Conservation (phyloP, 176 grass and related monocot genomes). For the Triticum monococcum region DNA sequence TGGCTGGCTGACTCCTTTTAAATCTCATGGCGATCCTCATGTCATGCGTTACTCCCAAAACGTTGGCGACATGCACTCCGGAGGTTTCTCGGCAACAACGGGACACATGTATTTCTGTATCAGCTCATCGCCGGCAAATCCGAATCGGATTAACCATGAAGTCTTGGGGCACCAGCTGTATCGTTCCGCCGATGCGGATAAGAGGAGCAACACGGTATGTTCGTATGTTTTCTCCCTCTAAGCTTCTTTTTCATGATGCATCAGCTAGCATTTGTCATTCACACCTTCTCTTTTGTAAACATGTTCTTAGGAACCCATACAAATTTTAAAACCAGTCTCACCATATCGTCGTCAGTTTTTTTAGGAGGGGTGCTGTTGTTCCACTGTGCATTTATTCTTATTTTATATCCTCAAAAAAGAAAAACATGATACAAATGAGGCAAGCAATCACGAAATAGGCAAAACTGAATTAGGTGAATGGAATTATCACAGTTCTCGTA, state of each 20-base stretch:
- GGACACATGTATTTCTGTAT: neutral
- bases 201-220: conserved; percentile 29
- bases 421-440: too few species aligned
- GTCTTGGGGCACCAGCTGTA: conserved; percentile 23
- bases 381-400: too few species aligned
- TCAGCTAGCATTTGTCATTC: neutral
- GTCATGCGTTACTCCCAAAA: neutral
- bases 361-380: too few species aligned
- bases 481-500: too few species aligned
- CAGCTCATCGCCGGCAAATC: neutral
- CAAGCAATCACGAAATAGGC: too few species aligned
- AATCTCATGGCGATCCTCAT: conserved; percentile 14
- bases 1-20: neutral
- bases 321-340: too few species aligned
- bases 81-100: neutral
- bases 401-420: too few species aligned
- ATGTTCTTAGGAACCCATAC: neutral
- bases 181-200: neutral
- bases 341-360: too few species aligned
- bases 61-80: neutral
- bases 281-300: too few species aligned
- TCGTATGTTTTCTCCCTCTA: neutral
- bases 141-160: conserved; percentile 16
- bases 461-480: too few species aligned
- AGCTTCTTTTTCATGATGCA: neutral